Conservation (phyloP, 345 rosid species). For the Corchorus olitorius region DNA sequence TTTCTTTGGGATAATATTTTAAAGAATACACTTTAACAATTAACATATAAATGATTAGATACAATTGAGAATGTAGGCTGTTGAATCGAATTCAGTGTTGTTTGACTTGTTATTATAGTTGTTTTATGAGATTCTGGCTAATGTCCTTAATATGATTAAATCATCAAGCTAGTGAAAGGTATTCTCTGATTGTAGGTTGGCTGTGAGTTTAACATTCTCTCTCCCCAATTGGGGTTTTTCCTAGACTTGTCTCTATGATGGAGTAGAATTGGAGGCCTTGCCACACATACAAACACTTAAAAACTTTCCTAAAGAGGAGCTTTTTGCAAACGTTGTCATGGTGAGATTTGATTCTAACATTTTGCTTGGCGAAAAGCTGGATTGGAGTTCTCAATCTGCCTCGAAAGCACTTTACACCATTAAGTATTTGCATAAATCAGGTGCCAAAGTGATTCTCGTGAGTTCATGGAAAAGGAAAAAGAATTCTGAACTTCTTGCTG, state of each 20-base stretch:
- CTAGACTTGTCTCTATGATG: constrained; percentile 38
- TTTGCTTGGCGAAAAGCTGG: constrained; percentile 44
- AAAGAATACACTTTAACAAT: neutral
- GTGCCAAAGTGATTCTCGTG: constrained; percentile 55
- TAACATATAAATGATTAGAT: neutral
- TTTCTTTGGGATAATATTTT: neutral
- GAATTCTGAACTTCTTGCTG: constrained; percentile 32
- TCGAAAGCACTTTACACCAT: constrained; percentile 49
- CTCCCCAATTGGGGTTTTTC: constrained; percentile 17
- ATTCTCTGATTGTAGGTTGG: neutral
- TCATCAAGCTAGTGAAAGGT: constrained; percentile 1
- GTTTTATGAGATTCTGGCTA: neutral
- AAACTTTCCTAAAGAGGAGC: constrained; percentile 51
- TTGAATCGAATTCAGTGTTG: neutral
- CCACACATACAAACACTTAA: constrained; percentile 64
- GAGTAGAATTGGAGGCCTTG: constrained; percentile 36
- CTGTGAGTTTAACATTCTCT: constrained; percentile 16
- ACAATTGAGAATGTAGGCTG: neutral
- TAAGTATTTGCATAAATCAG: constrained; percentile 46
- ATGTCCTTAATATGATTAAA: neutral
- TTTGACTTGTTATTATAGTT: neutral
- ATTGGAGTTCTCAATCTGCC: constrained; percentile 33
- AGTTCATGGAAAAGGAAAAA: constrained; percentile 50
- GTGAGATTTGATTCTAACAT: constrained; percentile 63
- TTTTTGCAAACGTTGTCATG: constrained; percentile 60